Evolutionary conservation across 495 filamentous ascomycete species (phyloP), one percentile per base, ranked within the genome.

Genomic region (Podospora pseudocomata): DNA sequence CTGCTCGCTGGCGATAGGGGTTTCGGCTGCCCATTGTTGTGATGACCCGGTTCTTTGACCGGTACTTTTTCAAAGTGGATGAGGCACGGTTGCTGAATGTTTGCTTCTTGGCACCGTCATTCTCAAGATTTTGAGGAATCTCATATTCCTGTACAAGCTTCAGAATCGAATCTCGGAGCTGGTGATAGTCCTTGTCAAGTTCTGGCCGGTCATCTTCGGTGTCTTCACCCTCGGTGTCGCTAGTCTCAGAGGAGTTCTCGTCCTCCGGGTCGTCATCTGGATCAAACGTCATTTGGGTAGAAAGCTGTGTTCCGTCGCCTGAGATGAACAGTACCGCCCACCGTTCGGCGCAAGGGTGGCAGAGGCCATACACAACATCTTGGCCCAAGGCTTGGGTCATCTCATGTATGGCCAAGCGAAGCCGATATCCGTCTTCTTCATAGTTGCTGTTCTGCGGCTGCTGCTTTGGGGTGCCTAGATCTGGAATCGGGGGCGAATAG

Each of bases 91-190:
- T 89, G 74, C 87, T 89, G 73, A 89, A 89, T 5, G 81, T 85
- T 65, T 86, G 87, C 56, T 84, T 82, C 65, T 74, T 75, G 34
- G 84, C 78, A 27, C 79, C 81, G 34, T 86, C 84, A 19, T 77
- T 79, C 58, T 87, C 82, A 0, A 87, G 74, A 32, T 81, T 85
- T 56, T 87, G 86, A 2, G 89, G 89, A 23, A 90, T 89, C 69
- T 93, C 91, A 67, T 89, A 91, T 55, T 95, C 92, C 69, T 90
- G 86, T 19, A 95, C 89, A 2, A 97, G 83, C 73, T 92, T 93
- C 59, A 91, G 79, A 60, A 97, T 90, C 5, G 92, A 90, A 44
- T 91, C 89, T 65, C 94, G 90, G 7, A 96, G 80, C 64, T 91
- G 89, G 76, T 95, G 91, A 70, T 95, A 91, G 70, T 93, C 91